Evolutionary conservation across 805 yeast species (phyloP).

Genomic region (Barnettozyma californica): DNA sequence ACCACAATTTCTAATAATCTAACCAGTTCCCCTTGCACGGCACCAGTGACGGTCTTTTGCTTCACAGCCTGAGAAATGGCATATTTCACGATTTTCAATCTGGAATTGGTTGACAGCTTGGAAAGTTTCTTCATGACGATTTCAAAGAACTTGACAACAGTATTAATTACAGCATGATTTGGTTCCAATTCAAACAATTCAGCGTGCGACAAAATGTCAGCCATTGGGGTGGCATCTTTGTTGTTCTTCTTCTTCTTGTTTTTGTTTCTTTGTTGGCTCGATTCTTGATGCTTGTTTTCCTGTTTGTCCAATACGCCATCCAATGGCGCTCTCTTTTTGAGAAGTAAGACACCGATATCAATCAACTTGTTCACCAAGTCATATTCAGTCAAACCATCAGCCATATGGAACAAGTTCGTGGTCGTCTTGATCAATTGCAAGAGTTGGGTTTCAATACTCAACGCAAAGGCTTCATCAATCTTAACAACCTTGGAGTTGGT

Average conservation of each 20-base stretch:
- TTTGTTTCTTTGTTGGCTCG: constrained; percentile 11
- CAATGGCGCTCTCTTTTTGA: constrained; percentile 29
- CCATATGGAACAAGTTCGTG: constrained; percentile 26
- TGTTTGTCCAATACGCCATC: constrained; percentile 24
- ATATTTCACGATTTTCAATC: constrained; percentile 50
- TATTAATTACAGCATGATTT: constrained; percentile 31
- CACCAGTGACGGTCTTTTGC: constrained; percentile 25
- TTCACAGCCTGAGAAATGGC: constrained; percentile 33
- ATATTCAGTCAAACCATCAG: constrained; percentile 41
- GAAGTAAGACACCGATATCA: constrained; percentile 46
- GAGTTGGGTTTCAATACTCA: constrained; percentile 29
- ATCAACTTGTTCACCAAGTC: constrained; percentile 50
- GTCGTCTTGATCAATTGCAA: constrained; percentile 29
- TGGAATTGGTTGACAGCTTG: constrained; percentile 55
- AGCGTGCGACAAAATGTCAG: constrained; percentile 65
- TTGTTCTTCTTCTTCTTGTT: constrained; percentile 37
- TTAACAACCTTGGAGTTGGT: constrained; percentile 30
- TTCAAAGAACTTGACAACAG: constrained; percentile 39
- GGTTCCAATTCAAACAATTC: constrained; percentile 45
- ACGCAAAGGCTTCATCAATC: constrained; percentile 31
- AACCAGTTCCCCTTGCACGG: constrained; percentile 23
- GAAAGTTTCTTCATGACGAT: constrained; percentile 41
- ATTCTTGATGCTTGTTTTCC: constrained; percentile 30
- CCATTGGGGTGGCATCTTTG: constrained; percentile 43
- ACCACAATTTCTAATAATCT: constrained; percentile 52